Evolutionary conservation across 2,329 filamentous ascomycete genomes (phyloP), one percentile per base, ranked within the genome.

Genomic region (Ophiostoma himal-ulmi): DNA sequence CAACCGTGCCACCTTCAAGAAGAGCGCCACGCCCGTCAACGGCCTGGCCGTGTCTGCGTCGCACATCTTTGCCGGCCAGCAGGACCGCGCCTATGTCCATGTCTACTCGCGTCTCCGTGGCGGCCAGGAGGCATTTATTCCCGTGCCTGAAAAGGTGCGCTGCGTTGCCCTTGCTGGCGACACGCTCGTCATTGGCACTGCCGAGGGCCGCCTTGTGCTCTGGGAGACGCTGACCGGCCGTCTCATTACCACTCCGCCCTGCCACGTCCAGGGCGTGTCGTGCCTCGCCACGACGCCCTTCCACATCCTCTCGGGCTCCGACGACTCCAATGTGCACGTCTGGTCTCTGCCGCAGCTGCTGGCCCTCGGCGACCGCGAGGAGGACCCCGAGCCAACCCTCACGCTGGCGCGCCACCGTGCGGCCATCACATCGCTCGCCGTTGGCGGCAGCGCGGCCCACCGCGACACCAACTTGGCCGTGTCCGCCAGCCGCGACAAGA

Each of bases 21-120:
- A 97, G 82, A 96, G 92, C 82, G 91, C 92, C 20, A 88, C 89
- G n/a, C 85, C 89, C 36, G 83, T 85, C 71, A 92, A 94, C 79
- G 90, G 92, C 75, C 82, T 99, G 70, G 94, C 93, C 39, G 85
- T 94, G 75, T 96, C 86, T 79, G 83, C 87, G 64, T 89, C 89
- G 26, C 95, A 99, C 78, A 85, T 98, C 66, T 99, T 97, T 78
- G 91, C 94, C 4, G 94, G 93, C 4, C 95, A 99, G 79, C 86
- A 91, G 68, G 93, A 94, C 74, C 98, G 97, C 80, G 92, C 93
- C 0, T 91, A 96, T 60, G 86, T 99, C 1, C 92, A 98, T 80
- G 93, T 99, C 70, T 99, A 98, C 80, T 94, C 87, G 71, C 86
- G 93, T 70, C 85, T 89, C 71, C 91, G 91, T 73, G 91, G 91